Conservation (phyloP, 2,329 filamentous ascomycete species). For the Hymenoscyphus linearis region DNA sequence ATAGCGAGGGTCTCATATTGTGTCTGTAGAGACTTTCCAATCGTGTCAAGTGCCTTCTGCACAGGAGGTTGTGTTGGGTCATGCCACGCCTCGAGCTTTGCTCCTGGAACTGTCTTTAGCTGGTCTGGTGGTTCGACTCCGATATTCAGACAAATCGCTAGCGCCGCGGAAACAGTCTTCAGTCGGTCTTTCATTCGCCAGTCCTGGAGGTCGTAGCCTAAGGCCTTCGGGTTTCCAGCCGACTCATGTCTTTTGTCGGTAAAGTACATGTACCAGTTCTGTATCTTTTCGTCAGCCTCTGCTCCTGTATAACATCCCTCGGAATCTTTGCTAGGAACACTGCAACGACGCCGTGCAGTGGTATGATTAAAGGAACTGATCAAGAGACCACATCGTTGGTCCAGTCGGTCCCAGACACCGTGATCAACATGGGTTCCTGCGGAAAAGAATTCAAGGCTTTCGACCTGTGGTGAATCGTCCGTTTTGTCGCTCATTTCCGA, state of each 20-base stretch:
- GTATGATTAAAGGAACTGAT: not conserved
- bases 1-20: constrained; percentile 96
- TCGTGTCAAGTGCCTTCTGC: constrained; percentile 84
- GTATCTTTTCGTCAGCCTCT: constrained; percentile 24
- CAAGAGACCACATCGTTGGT: not conserved
- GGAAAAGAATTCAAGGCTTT: not conserved
- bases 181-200: constrained; percentile 96
- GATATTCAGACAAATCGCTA: constrained; percentile 93
- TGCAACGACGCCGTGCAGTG: not conserved
- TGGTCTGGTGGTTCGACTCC: constrained; percentile 97
- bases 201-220: constrained; percentile 67
- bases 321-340: not conserved
- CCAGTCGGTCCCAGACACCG: not conserved
- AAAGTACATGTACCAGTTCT: constrained; percentile 99
- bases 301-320: not conserved
- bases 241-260: constrained; percentile 97
- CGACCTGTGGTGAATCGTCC: not conserved
- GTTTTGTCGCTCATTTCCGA: not conserved
- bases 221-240: constrained; percentile 76
- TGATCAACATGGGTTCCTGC: not conserved
- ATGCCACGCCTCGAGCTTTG: constrained; percentile 94
- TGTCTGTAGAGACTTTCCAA: constrained; percentile 90
- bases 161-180: constrained; percentile 92
- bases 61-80: constrained; percentile 78
- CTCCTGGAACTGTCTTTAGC: constrained; percentile 88